Evolutionary conservation across 257 asterid genomes (phyloP).

Genomic region (Anisodus tanguticus): DNA sequence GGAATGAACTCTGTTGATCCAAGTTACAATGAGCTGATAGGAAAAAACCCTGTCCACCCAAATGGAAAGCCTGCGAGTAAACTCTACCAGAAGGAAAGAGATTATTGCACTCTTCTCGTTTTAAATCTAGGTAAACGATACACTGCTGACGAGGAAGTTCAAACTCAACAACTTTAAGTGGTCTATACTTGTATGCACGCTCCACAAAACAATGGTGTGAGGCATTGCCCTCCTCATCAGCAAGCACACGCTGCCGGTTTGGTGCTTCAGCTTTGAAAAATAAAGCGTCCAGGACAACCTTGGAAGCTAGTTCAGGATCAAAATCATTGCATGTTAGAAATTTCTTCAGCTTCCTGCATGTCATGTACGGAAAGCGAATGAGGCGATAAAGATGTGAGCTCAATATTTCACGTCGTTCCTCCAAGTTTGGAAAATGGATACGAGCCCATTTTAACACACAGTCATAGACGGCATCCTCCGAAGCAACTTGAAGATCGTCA

Average conservation of each 20-base stretch:
- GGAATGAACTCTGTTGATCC: slow-evolving; percentile 33
- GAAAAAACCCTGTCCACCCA: slow-evolving; percentile 32
- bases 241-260: slow-evolving; percentile 24
- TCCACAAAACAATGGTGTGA: slow-evolving; percentile 29
- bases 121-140: slow-evolving; percentile 29
- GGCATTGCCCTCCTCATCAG: slow-evolving; percentile 16
- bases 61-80: slow-evolving; percentile 35
- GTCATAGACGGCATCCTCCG: slow-evolving; percentile 34
- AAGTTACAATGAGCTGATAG: slow-evolving; percentile 33
- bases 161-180: slow-evolving; percentile 30
- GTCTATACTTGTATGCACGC: slow-evolving; percentile 32
- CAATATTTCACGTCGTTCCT: slow-evolving; percentile 31
- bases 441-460: slow-evolving; percentile 29
- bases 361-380: slow-evolving; percentile 34
- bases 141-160: slow-evolving; percentile 30
- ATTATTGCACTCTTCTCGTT: slow-evolving; percentile 29
- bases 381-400: slow-evolving; percentile 25
- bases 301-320: slow-evolving; percentile 18
- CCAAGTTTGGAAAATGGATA: slow-evolving; percentile 29
- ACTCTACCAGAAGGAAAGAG: slow-evolving; percentile 31
- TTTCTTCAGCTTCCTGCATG: slow-evolving; percentile 33
- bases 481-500: slow-evolving; percentile 31
- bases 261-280: slow-evolving; percentile 32
- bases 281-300: slow-evolving; percentile 32
- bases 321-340: slow-evolving; percentile 34